A percentile compares a stretch with the other conserved stretches of the same genome.
Evolutionary conservation across 805 yeast genomes (phyloP).

Genomic region (Yamadazyma akitaensis): DNA sequence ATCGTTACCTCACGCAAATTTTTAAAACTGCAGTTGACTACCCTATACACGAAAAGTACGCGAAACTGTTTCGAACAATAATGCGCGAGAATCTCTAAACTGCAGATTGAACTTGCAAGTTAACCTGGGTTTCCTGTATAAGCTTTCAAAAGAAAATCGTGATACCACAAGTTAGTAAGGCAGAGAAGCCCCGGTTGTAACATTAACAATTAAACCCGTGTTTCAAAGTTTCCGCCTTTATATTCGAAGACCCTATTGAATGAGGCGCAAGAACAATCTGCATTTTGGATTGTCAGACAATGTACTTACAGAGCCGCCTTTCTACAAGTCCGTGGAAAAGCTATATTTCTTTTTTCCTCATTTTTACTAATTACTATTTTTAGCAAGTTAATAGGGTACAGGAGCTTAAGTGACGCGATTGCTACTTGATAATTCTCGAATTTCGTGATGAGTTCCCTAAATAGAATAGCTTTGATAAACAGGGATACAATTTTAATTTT

Average conservation of each 20-base stretch:
- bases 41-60: conserved; percentile 2
- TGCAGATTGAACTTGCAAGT: not conserved
- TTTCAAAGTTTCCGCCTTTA: not conserved
- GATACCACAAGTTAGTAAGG: not conserved
- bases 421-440: not conserved
- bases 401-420: not conserved
- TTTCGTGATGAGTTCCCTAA: conserved; percentile 5
- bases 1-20: not conserved
- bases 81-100: conserved; percentile 2
- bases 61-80: conserved; percentile 7
- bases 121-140: not conserved
- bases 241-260: not conserved
- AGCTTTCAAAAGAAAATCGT: not conserved
- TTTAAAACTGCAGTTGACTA: conserved; percentile 3
- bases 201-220: not conserved
- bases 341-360: not conserved
- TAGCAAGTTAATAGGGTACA: conserved; percentile 4
- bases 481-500: not conserved
- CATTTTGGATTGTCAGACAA: too few species aligned
- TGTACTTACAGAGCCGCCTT: not conserved
- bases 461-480: not conserved
- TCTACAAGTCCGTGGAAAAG: conserved; percentile 1
- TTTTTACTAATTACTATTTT: conserved; percentile 5
- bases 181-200: not conserved
- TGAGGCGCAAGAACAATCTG: conserved; percentile 1